These are phyloP conservation scores for Tephrocybe rancida DNA, from an alignment of 768 basidiomycete species.

Conservation along the genomic window DNA sequence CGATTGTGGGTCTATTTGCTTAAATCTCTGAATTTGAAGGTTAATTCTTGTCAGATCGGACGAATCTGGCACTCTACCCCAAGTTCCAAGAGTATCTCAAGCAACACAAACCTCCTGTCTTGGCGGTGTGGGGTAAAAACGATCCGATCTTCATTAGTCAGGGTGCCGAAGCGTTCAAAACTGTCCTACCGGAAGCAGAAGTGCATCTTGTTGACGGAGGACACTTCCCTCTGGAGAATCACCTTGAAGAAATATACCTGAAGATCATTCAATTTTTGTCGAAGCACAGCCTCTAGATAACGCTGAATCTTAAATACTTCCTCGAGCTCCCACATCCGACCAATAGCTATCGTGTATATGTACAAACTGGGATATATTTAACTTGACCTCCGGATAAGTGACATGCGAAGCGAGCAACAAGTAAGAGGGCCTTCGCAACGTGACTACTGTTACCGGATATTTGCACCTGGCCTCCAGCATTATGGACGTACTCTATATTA, in stretches of 20 bases:
- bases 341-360: no score
- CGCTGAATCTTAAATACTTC: background rate
- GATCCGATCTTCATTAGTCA: slow-evolving; percentile 44
- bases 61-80: slow-evolving; percentile 46
- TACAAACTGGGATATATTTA: no score
- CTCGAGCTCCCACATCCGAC: no score
- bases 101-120: slow-evolving; percentile 37
- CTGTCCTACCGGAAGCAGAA: slow-evolving; percentile 35
- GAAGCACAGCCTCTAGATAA: background rate
- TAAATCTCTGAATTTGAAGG: background rate
- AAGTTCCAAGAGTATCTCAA: slow-evolving; percentile 45
- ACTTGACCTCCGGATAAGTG: no score
- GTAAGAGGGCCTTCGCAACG: background rate
- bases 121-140: slow-evolving; percentile 51
- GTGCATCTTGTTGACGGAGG: slow-evolving; percentile 43
- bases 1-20: slow-evolving; percentile 23
- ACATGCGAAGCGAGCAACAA: no score
- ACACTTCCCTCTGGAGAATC: slow-evolving; percentile 48
- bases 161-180: slow-evolving; percentile 47
- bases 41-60: slow-evolving; percentile 31
- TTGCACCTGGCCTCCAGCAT: slow-evolving; percentile 4
- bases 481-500: no score
- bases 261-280: slow-evolving; percentile 32
- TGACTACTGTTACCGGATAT: background rate
- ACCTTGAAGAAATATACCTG: slow-evolving; percentile 35